phyloP scores from a whole-genome alignment of 768 basidiomycete genomes.

The Candolleomyces efflorescens region DNA sequence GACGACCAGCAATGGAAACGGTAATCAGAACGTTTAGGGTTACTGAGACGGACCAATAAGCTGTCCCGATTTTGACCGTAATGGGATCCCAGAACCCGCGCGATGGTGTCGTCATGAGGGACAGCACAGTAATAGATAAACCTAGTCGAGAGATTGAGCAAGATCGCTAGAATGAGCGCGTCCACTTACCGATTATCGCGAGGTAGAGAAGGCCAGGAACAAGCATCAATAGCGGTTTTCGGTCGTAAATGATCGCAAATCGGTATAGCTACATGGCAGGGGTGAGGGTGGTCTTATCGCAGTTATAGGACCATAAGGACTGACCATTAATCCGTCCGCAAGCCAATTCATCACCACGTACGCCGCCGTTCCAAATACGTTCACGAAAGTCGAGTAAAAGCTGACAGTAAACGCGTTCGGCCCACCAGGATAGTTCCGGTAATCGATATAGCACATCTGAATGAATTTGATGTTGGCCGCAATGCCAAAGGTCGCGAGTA shows the following conservation, averaged over 20 bases:
- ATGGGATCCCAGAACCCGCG: conserved; percentile 12
- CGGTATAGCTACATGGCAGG: conserved; percentile 6
- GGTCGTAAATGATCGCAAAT: conserved; percentile 11
- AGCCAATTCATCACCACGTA: conserved; percentile 17
- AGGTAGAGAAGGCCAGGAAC: conserved; percentile 10
- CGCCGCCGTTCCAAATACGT: conserved; percentile 9
- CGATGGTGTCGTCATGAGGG: conserved; percentile 4
- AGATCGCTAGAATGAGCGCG: background rate
- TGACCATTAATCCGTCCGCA: conserved; percentile 15
- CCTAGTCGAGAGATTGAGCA: conserved; percentile 1
- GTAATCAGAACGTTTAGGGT: conserved; percentile 35
- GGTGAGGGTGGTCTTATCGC: background rate
- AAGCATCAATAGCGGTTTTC: background rate
- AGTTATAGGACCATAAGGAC: background rate
- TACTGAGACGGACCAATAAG: conserved; percentile 33
- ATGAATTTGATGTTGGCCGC: conserved; percentile 15
- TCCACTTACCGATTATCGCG: conserved; percentile 10
- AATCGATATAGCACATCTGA: conserved; percentile 16
- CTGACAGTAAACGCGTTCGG: conserved; percentile 9
- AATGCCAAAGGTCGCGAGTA: conserved; percentile 17
- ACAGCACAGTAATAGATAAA: conserved; percentile 8
- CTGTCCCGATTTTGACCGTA: conserved; percentile 26
- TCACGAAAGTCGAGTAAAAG: conserved; percentile 8
- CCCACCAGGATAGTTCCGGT: conserved; percentile 16
- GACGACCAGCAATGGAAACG: conserved; percentile 29